Conservation (phyloP, 2,329 filamentous ascomycete genomes). For the Stachybotrys echinatus region DNA sequence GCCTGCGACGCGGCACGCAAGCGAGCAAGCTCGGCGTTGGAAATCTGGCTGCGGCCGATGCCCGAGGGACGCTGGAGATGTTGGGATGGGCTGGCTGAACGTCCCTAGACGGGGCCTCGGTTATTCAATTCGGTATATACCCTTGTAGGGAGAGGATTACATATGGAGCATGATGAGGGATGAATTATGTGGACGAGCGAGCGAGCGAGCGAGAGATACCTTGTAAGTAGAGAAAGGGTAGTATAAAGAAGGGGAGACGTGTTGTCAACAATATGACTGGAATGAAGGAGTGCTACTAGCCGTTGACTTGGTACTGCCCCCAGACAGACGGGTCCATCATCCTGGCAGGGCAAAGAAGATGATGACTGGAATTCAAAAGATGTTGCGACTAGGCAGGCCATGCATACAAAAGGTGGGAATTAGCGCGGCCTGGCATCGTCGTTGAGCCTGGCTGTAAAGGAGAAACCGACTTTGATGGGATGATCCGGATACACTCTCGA, state of each 20-base stretch:
- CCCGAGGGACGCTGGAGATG: slow-evolving; percentile 50
- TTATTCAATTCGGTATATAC: slow-evolving; percentile 17
- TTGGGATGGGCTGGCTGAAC: slow-evolving; percentile 44
- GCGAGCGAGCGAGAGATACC: not conserved
- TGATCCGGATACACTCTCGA: too few relatives aligned
- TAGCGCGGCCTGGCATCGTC: too few relatives aligned
- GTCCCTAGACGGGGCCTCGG: slow-evolving; percentile 8
- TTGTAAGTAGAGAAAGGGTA: not conserved
- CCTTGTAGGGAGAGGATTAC: slow-evolving; percentile 4
- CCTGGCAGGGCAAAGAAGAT: too few relatives aligned
- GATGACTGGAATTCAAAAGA: too few relatives aligned
- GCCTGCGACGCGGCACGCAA: slow-evolving; percentile 55
- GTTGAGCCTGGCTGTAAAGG: too few relatives aligned
- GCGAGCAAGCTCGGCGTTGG: slow-evolving; percentile 54
- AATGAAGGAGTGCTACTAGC: too few relatives aligned
- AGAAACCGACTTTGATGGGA: too few relatives aligned
- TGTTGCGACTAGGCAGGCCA: too few relatives aligned
- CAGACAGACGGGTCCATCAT: too few relatives aligned
- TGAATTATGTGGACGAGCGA: not conserved
- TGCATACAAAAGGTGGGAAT: too few relatives aligned
- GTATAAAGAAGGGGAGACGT: not conserved
- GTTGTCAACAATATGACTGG: not conserved
- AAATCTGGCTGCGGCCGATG: slow-evolving; percentile 49
- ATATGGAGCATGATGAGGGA: slow-evolving; percentile 8
- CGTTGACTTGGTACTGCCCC: too few relatives aligned